phyloP scores from a whole-genome alignment of 352 stramenopile genomes.

The Phytophthora sp. region DNA sequence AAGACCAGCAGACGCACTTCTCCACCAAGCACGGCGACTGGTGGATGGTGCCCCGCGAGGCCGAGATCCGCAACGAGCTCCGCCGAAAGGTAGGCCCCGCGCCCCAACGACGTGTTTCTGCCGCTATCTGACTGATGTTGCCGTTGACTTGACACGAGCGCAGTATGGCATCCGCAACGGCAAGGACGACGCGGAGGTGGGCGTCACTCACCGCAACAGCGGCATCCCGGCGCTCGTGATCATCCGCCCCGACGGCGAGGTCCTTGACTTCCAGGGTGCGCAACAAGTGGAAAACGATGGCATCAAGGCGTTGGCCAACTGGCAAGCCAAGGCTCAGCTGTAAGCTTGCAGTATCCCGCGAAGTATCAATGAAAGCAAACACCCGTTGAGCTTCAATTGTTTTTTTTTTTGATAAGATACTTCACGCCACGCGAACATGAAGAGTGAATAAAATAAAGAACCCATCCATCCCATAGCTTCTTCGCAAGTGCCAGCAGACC shows the following conservation, averaged over 20 bases:
- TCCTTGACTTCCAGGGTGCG: slow-evolving; percentile 64
- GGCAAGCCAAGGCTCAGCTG: slow-evolving; percentile 24
- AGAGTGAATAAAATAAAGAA: slow-evolving; percentile 29
- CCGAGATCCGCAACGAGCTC: slow-evolving; percentile 59
- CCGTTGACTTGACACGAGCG: neutral
- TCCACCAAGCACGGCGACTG: slow-evolving; percentile 69
- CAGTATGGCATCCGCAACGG: slow-evolving; percentile 70
- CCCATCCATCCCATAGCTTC: slow-evolving; percentile 8
- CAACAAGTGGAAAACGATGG: slow-evolving; percentile 61
- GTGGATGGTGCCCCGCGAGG: slow-evolving; percentile 70
- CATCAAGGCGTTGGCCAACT: slow-evolving; percentile 40
- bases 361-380: too few relatives aligned
- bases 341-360: neutral
- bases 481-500: neutral
- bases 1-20: slow-evolving; percentile 65
- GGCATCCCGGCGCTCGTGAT: slow-evolving; percentile 78
- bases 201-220: slow-evolving; percentile 60
- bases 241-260: slow-evolving; percentile 50
- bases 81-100: slow-evolving; percentile 65
- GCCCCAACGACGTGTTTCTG: slow-evolving; percentile 12
- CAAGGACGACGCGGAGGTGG: slow-evolving; percentile 66
- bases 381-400: neutral
- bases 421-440: slow-evolving; percentile 12
- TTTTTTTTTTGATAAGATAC: slow-evolving; percentile 13
- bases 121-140: neutral